A percentile compares a stretch with the other conserved stretches of the same genome.
These are phyloP conservation scores for Panus rudis DNA, from an alignment of 768 basidiomycete genomes.

Conservation along the genomic window DNA sequence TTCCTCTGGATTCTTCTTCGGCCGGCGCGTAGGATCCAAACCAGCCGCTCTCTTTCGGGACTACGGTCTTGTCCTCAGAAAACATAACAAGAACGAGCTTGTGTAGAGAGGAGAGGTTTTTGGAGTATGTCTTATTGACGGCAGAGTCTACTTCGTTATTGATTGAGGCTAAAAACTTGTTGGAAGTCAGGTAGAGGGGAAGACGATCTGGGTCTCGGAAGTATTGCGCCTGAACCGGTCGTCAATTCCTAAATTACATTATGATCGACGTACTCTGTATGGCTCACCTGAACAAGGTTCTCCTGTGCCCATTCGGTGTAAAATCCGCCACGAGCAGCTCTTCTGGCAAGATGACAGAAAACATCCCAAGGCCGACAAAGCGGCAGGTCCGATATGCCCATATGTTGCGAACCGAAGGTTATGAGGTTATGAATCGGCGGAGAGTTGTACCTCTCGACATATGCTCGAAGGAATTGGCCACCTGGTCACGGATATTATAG, in stretches of 20 bases:
- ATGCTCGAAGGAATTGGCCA: conserved; percentile 84
- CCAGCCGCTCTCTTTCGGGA: conserved; percentile 84
- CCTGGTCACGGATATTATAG: conserved; percentile 31
- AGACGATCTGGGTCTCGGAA: conserved; percentile 67
- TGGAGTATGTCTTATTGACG: conserved; percentile 53
- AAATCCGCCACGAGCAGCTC: conserved; percentile 53
- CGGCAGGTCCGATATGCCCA: conserved; percentile 30
- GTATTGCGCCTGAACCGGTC: conserved; percentile 66
- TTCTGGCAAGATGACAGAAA: conserved; percentile 60
- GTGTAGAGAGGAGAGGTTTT: conserved; percentile 53
- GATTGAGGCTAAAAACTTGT: conserved; percentile 64
- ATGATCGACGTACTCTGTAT: background rate
- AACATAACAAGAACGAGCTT: conserved; percentile 72
- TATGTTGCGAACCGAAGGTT: conserved; percentile 53
- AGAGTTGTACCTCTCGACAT: conserved; percentile 65
- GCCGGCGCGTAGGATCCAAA: conserved; percentile 63
- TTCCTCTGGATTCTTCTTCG: too few species aligned
- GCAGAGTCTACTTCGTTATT: conserved; percentile 64
- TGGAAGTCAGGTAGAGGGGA: conserved; percentile 48
- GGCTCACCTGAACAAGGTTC: conserved; percentile 61
- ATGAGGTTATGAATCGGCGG: conserved; percentile 77
- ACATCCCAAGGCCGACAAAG: conserved; percentile 57
- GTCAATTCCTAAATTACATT: background rate
- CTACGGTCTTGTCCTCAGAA: conserved; percentile 63
- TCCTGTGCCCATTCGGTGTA: conserved; percentile 73